Evolutionary conservation across 2,329 filamentous ascomycete genomes (phyloP), one percentile per base, ranked within the genome.

Genomic region (Pseudogymnoascus sp.): DNA sequence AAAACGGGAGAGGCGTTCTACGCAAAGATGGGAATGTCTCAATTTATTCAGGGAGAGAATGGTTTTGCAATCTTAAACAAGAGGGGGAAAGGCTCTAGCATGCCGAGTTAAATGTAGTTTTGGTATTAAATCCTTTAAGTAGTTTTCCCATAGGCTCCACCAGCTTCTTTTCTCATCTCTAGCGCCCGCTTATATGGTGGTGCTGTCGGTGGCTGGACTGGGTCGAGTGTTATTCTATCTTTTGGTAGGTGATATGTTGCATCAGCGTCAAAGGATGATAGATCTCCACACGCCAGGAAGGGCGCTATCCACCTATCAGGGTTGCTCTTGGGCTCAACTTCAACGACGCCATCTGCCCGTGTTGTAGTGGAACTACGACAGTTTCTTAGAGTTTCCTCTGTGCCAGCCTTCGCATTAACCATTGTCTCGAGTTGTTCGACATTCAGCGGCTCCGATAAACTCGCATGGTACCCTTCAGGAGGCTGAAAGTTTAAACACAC

Each of bases 201-300:
- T 8, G 94, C 94, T 34, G 94, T 99, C 0, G 94, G 94, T 26
- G 92, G 92, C 71, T 97, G 94, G 30, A 99, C 83, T 0, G 94
- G 94, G 71, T 96, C 91, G 56, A 97, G 80, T 66, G 88, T 92
- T 58, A 95, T 82, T 69, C 95, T 83, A 65, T 91, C 88, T 62
- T 92, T 88, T 0, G 94, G 92, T 15, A 99, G 78, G 65, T 88
- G 83, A 73, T 97, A 96, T 3, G 92, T 94, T 3, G 94, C 92
- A 77, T 99, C 94, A 0, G 92, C 91, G 75, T 99, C 94, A 75
- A 92, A 99, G 9, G 90, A 86, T 21, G 91, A 95, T 59, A 99
- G 79, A 74, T 99, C 94, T 48, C 94, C 94, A 71, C 94, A 99
- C n/a, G 94, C 92, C 68, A 99, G 82, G 71, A 99, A 99, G 0